Evolutionary conservation across 148 eudicot genomes (phyloP).

Genomic region (Pouteria glomerata): DNA sequence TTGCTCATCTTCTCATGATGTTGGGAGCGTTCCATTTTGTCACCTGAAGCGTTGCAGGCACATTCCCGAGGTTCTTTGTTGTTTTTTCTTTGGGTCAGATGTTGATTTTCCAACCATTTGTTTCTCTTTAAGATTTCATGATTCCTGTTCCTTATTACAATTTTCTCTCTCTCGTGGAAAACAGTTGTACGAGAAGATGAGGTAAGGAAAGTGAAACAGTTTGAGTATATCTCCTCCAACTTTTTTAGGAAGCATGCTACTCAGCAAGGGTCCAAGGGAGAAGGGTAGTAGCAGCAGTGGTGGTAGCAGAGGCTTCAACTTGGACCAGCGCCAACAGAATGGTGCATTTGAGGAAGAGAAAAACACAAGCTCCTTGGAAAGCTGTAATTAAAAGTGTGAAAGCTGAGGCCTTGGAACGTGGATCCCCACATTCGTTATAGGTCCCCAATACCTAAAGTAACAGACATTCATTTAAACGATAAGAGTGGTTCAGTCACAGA

Average conservation of each 20-base stretch:
- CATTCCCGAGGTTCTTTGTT: neutral
- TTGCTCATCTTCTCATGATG: constrained; percentile 29
- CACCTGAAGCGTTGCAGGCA: constrained; percentile 48
- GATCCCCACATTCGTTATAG: constrained; percentile 50
- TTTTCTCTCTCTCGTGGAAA: too few relatives aligned
- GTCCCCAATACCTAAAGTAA: constrained; percentile 61
- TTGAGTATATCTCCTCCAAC: constrained; percentile 74
- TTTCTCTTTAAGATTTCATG: neutral
- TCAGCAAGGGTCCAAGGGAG: constrained; percentile 57
- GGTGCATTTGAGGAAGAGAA: constrained; percentile 34
- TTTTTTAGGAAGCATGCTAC: constrained; percentile 73
- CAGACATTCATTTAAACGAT: constrained; percentile 23
- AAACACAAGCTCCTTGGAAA: constrained; percentile 25
- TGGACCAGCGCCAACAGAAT: constrained; percentile 39
- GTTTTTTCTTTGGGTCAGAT: neutral
- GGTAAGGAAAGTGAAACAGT: constrained; percentile 70
- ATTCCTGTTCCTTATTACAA: neutral
- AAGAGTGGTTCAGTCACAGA: constrained; percentile 24
- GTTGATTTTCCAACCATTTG: neutral
- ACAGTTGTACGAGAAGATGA: constrained; percentile 24
- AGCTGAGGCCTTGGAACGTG: constrained; percentile 40
- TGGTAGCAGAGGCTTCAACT: constrained; percentile 29
- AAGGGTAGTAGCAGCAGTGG: constrained; percentile 26
- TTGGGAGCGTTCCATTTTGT: constrained; percentile 45
- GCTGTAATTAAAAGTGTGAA: constrained; percentile 23